These are phyloP conservation scores for Apiotrichum domesticum DNA, from an alignment of 1,284 basidiomycete species.

Conservation along the genomic window DNA sequence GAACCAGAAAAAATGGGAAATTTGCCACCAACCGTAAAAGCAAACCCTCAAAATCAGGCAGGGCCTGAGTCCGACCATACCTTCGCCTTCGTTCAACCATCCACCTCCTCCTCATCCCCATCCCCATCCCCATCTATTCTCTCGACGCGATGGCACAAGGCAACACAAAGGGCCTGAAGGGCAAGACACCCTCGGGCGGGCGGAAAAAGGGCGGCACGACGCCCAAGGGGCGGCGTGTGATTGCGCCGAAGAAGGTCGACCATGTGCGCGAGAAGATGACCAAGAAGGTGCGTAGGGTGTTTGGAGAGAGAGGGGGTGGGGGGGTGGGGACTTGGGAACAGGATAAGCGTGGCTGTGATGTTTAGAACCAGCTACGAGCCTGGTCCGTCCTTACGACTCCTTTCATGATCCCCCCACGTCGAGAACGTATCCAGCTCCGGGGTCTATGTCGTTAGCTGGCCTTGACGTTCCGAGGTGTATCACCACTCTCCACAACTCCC, in stretches of 20 bases:
- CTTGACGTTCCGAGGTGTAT: too few species aligned
- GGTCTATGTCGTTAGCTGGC: too few species aligned
- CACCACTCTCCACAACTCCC: too few species aligned
- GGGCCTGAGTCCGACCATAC: too few species aligned
- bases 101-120: neutral
- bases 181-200: constrained; percentile 29
- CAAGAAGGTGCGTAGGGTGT: constrained; percentile 28
- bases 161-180: constrained; percentile 31
- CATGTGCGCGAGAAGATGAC: constrained; percentile 30
- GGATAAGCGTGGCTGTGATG: too few species aligned
- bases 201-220: constrained; percentile 38
- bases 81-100: neutral
- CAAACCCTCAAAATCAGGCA: too few species aligned
- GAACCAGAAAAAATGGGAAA: neutral
- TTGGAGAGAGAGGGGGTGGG: neutral
- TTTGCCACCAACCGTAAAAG: neutral
- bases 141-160: constrained; percentile 39
- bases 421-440: too few species aligned
- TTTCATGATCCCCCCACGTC: too few species aligned
- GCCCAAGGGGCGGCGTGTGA: constrained; percentile 36
- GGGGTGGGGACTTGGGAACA: neutral
- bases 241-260: constrained; percentile 37
- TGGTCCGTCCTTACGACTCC: too few species aligned
- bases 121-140: neutral
- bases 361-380: too few species aligned